Percentiles rank a stretch among this genome's conserved stretches.
Evolutionary conservation across 441 rosid genomes (phyloP).

Genomic region (Erodium chrysanthum): DNA sequence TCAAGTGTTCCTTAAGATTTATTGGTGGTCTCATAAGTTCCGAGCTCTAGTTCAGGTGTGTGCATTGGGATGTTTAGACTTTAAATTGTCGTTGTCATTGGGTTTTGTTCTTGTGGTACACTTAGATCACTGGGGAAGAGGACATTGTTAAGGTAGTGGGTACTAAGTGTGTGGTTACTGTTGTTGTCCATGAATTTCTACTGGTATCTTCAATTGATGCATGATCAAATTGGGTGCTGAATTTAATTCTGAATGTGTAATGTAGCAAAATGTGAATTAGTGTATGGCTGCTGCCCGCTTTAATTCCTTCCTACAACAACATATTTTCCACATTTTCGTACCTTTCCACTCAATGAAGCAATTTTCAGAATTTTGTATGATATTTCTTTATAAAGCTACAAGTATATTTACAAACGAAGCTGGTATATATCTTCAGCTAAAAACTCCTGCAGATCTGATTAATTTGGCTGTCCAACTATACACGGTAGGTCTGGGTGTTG

Average conservation of each 20-base stretch:
- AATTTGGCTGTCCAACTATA: background rate
- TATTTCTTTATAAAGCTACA: background rate
- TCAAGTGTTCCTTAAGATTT: background rate
- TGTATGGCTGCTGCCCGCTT: background rate
- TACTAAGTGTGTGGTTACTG: background rate
- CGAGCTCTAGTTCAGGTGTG: background rate
- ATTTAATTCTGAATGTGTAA: background rate
- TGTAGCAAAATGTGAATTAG: background rate
- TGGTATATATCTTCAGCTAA: background rate
- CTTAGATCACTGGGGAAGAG: background rate
- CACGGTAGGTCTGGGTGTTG: background rate
- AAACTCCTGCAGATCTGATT: constrained; percentile 4
- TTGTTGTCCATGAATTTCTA: background rate
- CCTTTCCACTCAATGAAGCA: background rate
- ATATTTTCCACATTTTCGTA: background rate
- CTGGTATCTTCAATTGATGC: background rate
- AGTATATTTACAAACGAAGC: constrained; percentile 3
- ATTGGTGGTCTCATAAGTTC: background rate
- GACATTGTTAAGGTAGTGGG: background rate
- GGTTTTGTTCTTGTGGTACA: background rate
- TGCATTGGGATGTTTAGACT: background rate
- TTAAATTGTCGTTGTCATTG: background rate
- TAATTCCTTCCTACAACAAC: background rate
- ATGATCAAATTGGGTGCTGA: background rate
- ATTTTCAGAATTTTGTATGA: background rate